Conservation (phyloP, 345 rosid species). For the Iberis pinnata region DNA sequence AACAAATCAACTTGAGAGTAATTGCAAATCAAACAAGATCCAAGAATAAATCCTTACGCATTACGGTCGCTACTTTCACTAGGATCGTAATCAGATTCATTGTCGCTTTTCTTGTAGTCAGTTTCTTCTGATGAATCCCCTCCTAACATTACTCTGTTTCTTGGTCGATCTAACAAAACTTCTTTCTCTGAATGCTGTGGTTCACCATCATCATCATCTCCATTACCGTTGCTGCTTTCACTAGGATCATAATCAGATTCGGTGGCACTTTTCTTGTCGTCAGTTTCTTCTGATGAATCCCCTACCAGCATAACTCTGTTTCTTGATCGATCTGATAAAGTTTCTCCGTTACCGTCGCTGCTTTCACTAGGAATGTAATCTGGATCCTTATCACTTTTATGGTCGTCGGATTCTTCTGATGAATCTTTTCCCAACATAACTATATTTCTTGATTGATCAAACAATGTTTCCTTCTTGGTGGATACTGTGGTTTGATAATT, state of each 20-base stretch:
- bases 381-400: not conserved
- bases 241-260: not conserved
- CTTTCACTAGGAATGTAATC: not conserved
- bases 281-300: not conserved
- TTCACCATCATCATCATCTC: too few species aligned
- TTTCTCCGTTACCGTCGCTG: not conserved
- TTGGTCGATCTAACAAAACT: not conserved
- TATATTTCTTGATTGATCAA: not conserved
- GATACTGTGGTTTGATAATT: too few species aligned
- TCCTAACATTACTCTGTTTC: not conserved
- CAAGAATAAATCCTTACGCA: too few species aligned
- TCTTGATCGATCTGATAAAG: not conserved
- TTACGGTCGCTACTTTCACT: not conserved
- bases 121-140: not conserved
- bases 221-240: not conserved
- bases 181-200: too few species aligned
- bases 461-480: too few species aligned
- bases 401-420: not conserved
- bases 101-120: not conserved
- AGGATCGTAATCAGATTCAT: not conserved
- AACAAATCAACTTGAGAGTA: too few species aligned
- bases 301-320: not conserved
- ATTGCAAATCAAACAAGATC: too few species aligned
- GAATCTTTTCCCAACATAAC: not conserved
- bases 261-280: not conserved